Evolutionary conservation across 306 rosid species (phyloP), one percentile per base, ranked within the genome.

Genomic region (Dalbergia cochinchinensis): DNA sequence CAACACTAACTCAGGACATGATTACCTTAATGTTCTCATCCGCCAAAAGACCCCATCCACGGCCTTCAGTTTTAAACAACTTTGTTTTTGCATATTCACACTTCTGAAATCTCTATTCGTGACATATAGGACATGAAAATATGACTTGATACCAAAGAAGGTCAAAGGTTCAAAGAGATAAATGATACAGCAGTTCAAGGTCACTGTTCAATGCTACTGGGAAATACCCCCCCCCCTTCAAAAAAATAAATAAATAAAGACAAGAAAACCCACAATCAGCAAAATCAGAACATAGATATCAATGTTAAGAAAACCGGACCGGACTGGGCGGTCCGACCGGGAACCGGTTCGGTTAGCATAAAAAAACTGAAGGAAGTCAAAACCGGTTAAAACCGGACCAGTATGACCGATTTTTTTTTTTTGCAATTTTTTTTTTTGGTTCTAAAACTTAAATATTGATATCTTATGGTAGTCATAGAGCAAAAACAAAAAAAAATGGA

Each of bases 41-140:
- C 70, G 97, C 92, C 84, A 92, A 54, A 88, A 94, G 97, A 77
- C 98, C 98, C 97, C 97, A 92, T 60, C 97, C 98, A 65, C 97
- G 89, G 72, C 94, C 94, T 71, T 91, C 97, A 65, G 98, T 94
- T 87, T 88, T 87, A 82, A 89, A 91, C 88, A 94, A 80, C 91
- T 87, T 91, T 75, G 94, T 88, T 91, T 88, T 90, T 35, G 97
- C 97, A 86, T 91, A 90, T 85, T 92, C 94, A 79, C 90, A 84
- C 86, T 88, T 94, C 84, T 92, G 97, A 86, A 92, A 94, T 83
- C 86, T 92, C 98, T 94, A 73, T 64, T 65, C 78, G 87, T 12
- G 55, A 76, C 66, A 84, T 44, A 74, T 15, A n/a, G 22, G 82
- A 70, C 78, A 79, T 61, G 35, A 86, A 61, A 85, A 53, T 57